These are phyloP conservation scores for Chalciporus piperatus DNA, from an alignment of 768 basidiomycete genomes.

Conservation along the genomic window DNA sequence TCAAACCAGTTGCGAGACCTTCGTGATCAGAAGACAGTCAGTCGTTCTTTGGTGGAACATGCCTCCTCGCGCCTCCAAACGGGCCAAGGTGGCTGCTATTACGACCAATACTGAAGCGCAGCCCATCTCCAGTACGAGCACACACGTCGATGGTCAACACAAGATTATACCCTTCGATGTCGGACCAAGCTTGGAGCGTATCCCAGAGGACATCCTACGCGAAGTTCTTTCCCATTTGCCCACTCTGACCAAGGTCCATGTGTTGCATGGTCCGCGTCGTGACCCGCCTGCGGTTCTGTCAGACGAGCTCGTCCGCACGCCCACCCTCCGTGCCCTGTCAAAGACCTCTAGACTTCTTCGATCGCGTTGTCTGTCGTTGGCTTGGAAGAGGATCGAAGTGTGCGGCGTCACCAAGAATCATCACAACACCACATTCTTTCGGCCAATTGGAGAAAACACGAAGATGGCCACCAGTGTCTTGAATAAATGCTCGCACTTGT, in stretches of 20 bases:
- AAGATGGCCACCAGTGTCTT: neutral
- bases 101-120: neutral
- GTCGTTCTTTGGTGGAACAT: neutral
- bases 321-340: slow-evolving; percentile 5
- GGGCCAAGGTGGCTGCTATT: neutral
- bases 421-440: neutral
- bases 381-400: slow-evolving; percentile 9
- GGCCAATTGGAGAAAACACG: neutral
- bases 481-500: slow-evolving; percentile 2
- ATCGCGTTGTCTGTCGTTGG: slow-evolving; percentile 12
- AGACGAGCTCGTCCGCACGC: neutral
- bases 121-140: neutral
- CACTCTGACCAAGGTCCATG: neutral
- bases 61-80: neutral
- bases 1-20: too few relatives aligned
- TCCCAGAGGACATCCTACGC: slow-evolving; percentile 12
- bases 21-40: too few relatives aligned
- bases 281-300: neutral
- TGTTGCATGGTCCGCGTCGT: neutral
- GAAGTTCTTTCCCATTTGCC: slow-evolving; percentile 14
- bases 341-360: slow-evolving; percentile 7
- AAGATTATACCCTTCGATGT: neutral
- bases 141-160: too few relatives aligned
- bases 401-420: neutral
- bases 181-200: slow-evolving; percentile 1